Percentiles rank a stretch among this genome's conserved stretches.
Conservation (phyloP, 2,329 filamentous ascomycete species). For the Cercospora nicotianae region DNA sequence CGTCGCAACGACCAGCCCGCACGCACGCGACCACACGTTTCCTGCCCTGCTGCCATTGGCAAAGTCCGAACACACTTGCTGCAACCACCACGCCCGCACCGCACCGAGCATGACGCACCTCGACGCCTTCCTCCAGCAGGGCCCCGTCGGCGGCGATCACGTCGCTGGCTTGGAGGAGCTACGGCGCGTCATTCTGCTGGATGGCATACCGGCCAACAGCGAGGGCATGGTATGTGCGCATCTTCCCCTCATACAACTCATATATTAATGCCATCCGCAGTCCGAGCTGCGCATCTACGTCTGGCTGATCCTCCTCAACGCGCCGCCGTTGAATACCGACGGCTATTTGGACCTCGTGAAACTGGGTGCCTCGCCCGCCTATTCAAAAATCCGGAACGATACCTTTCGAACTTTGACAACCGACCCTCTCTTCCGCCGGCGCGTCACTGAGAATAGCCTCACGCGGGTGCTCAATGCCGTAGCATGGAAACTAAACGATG, state of each 20-base stretch:
- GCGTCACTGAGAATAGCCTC: slow-evolving; percentile 91
- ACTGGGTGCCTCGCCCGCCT: slow-evolving; percentile 88
- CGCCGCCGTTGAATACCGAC: slow-evolving; percentile 80
- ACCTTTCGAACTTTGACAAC: slow-evolving; percentile 96
- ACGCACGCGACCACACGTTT: neutral
- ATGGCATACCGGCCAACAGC: slow-evolving; percentile 73
- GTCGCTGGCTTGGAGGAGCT: slow-evolving; percentile 66
- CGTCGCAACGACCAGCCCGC: neutral
- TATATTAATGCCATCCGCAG: slow-evolving; percentile 48
- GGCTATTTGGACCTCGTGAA: slow-evolving; percentile 87
- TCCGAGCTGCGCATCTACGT: slow-evolving; percentile 92
- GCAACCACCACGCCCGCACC: neutral
- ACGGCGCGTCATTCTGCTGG: slow-evolving; percentile 70
- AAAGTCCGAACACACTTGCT: neutral
- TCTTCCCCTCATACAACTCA: neutral
- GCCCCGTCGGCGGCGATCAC: slow-evolving; percentile 71
- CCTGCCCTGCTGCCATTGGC: neutral
- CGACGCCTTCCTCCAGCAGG: slow-evolving; percentile 76
- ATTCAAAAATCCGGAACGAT: slow-evolving; percentile 97
- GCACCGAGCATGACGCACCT: slow-evolving; percentile 49
- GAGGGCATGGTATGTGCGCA: slow-evolving; percentile 71
- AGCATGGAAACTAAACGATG: slow-evolving; percentile 89
- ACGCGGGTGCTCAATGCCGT: slow-evolving; percentile 93
- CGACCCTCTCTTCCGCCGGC: slow-evolving; percentile 92
- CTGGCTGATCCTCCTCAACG: slow-evolving; percentile 91